Evolutionary conservation across 2,329 filamentous ascomycete genomes (phyloP).

Genomic region (Venturia aucupariae): DNA sequence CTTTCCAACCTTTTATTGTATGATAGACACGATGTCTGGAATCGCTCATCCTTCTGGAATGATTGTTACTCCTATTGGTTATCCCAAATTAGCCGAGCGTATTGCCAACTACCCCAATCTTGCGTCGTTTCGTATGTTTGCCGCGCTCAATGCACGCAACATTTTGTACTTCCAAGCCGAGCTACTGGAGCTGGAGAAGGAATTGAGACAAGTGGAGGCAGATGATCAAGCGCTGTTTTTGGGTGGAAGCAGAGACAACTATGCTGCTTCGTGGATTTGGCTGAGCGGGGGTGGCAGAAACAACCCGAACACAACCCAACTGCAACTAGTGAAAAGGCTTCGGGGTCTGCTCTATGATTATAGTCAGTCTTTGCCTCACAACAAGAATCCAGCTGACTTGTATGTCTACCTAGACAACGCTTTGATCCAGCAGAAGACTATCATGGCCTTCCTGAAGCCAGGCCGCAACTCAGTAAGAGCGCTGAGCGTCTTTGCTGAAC

Average conservation of each 20-base stretch:
- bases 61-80: no score
- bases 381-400: neutral
- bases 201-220: no score
- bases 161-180: neutral
- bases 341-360: neutral
- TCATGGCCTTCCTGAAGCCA: neutral
- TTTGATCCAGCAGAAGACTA: neutral
- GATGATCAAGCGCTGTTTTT: no score
- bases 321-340: neutral
- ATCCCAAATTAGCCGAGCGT: neutral
- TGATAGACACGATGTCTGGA: no score
- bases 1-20: no score
- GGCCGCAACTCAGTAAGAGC: no score
- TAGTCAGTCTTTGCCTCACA: neutral
- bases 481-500: no score
- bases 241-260: no score
- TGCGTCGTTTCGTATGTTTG: neutral
- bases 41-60: no score
- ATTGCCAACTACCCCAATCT: neutral
- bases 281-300: neutral
- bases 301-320: neutral
- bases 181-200: neutral
- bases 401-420: no score
- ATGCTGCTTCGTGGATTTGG: neutral
- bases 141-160: neutral